phyloP scores from a whole-genome alignment of 208 protist genomes.

The Leishmania martiniquensis region DNA sequence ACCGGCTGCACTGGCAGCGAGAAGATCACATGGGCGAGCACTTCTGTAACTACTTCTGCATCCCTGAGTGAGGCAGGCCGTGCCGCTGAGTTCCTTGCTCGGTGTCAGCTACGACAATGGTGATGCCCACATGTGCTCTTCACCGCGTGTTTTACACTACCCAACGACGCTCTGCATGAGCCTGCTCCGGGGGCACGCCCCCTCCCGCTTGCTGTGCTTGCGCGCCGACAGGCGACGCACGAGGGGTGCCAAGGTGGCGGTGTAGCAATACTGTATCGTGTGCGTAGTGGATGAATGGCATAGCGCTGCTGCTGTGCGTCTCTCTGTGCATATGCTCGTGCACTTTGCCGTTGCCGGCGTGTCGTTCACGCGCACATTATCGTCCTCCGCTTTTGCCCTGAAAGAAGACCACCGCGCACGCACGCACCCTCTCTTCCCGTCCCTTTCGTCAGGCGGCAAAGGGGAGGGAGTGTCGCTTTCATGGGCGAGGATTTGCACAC shows the following conservation, averaged over 20 bases:
- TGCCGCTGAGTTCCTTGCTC: background rate
- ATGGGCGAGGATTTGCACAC: background rate
- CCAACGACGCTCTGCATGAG: background rate
- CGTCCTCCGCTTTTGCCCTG: background rate
- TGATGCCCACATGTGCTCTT: background rate
- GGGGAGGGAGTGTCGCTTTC: background rate
- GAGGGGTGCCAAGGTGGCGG: background rate
- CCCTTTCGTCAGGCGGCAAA: background rate
- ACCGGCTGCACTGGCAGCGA: slow-evolving; percentile 77
- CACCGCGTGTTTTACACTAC: background rate
- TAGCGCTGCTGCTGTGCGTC: slow-evolving; percentile 3
- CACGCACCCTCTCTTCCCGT: background rate
- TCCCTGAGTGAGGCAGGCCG: slow-evolving; percentile 1
- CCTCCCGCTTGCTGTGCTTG: background rate
- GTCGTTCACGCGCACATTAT: background rate
- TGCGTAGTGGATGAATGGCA: background rate
- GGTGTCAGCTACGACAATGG: background rate
- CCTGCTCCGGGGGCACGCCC: background rate
- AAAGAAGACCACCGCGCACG: background rate
- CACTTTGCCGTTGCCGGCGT: background rate
- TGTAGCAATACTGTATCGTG: background rate
- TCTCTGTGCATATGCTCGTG: background rate
- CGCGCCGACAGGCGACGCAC: background rate
- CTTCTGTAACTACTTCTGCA: slow-evolving; percentile 80
- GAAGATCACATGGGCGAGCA: slow-evolving; percentile 78